Base-by-base conservation (phyloP, 371 early-diverging fungal genomes). In the Mucor indicus region DNA sequence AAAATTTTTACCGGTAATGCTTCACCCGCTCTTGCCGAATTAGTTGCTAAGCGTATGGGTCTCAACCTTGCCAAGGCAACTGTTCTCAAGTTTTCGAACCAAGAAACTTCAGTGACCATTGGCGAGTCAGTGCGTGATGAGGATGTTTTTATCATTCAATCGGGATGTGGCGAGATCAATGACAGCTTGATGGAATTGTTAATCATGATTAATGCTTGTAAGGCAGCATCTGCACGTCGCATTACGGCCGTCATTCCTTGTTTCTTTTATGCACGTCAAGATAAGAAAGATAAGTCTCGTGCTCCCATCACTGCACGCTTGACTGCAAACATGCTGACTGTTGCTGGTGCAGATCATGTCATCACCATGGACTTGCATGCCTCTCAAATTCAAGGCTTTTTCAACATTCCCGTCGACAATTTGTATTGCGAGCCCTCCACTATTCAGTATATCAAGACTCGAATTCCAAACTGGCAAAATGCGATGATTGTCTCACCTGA, bases 311-410 rank as follows among this genome's bases (percentile, higher is more conserved):
- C 90, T 41, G 92, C 92, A 43, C 91, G 90, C 65, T 75, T 96
- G 58, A 85, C 95, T 35, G 96, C 96, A 32, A 93, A 96, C 68
- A 91, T 96, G 92, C 68, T 95, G 30, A 89, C 89, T 0, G 92
- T 89, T 17, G 94, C 96, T 23, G 95, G 95, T 29, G 95, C 95
- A 42, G 84, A 95, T 72, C 98, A 98, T 57, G 91, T 98, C 47
- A 97, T 98, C 53, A 96, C 97, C 21, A 90, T 98, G 90, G 98
- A 98, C 75, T 80, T 98, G 37, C 98, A 98, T 64, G 93, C 90
- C 10, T 80, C 85, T 38, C 97, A 97, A 71, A 90, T 96, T 62
- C 96, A 97, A 70, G 98, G 98, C 13, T 98, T 96, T 79, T 96
- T 98, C 56, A 88, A 96, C 72, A 84, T 94, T 52, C 97, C 97